Evolutionary conservation across 495 filamentous ascomycete genomes (phyloP).

Genomic region (Aspergillus affinis): DNA sequence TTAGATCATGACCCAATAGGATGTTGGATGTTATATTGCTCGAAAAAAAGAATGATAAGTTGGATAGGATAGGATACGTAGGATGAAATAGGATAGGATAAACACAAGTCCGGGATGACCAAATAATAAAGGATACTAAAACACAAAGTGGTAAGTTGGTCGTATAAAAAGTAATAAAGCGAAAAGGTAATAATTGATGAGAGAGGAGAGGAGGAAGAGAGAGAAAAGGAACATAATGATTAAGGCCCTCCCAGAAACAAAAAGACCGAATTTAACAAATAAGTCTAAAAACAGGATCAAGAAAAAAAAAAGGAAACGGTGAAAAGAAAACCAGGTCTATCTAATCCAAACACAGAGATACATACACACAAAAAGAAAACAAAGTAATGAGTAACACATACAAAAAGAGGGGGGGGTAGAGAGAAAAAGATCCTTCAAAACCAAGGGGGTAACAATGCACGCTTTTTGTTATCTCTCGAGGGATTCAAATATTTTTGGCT

Average conservation of each 20-base stretch:
- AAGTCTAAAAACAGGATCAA: constrained; percentile 10
- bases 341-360: constrained; percentile 19
- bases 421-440: not conserved
- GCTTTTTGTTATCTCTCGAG: no score
- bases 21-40: no score
- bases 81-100: no score
- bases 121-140: not conserved
- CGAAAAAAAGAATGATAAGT: not conserved
- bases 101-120: not conserved
- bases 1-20: not conserved
- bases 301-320: constrained; percentile 10
- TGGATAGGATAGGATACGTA: not conserved
- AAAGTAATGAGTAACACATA: constrained; percentile 9
- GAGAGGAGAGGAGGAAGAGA: no score
- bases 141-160: not conserved
- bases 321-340: constrained; percentile 18
- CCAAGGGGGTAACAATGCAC: no score
- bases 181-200: no score
- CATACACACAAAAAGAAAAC: not conserved
- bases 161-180: not conserved
- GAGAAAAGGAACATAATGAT: constrained; percentile 17
- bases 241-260: constrained; percentile 5
- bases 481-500: not conserved
- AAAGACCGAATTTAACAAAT: constrained; percentile 15
- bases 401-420: constrained; percentile 11